A percentile compares a stretch with the other conserved stretches of the same genome.
phyloP scores from a whole-genome alignment of 225 moss, liverwort and hornwort genomes.

The Takakia lepidozioides region DNA sequence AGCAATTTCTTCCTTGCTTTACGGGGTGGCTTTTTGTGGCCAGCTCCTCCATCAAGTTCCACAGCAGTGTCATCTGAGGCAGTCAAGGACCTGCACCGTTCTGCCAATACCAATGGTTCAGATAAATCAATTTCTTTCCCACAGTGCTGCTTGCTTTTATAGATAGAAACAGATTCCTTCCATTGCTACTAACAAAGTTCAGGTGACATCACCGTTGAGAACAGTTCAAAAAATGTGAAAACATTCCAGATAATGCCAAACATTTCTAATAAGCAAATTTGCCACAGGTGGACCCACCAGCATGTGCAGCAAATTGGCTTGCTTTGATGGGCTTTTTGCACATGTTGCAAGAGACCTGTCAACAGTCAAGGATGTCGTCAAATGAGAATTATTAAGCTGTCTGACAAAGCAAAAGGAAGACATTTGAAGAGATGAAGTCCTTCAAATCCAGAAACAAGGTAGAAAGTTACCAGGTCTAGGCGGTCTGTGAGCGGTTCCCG shows the following conservation, averaged over 20 bases:
- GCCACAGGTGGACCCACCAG: slow-evolving; percentile 49
- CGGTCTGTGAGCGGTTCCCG: slow-evolving; percentile 84
- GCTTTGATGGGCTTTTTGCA: slow-evolving; percentile 95
- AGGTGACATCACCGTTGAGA: no score
- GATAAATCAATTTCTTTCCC: neutral
- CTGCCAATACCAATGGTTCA: slow-evolving; percentile 28
- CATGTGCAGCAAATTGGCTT: slow-evolving; percentile 84
- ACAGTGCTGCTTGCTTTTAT: neutral
- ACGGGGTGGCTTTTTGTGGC: slow-evolving; percentile 92
- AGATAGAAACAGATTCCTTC: no score
- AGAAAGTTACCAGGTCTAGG: slow-evolving; percentile 84
- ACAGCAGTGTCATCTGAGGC: slow-evolving; percentile 64
- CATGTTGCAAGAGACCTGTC: slow-evolving; percentile 83
- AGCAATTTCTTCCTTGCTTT: slow-evolving; percentile 89
- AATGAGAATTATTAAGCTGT: no score
- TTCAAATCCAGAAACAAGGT: no score
- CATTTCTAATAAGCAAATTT: no score
- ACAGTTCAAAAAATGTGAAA: no score
- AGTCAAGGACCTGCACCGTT: slow-evolving; percentile 76
- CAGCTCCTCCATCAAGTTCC: slow-evolving; percentile 82
- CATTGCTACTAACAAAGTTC: no score
- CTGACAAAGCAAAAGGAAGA: no score
- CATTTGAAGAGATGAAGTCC: no score
- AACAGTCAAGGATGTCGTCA: neutral
- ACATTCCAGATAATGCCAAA: no score